phyloP scores from a whole-genome alignment of 164 flowering plant genomes.

The Echeveria elegans region DNA sequence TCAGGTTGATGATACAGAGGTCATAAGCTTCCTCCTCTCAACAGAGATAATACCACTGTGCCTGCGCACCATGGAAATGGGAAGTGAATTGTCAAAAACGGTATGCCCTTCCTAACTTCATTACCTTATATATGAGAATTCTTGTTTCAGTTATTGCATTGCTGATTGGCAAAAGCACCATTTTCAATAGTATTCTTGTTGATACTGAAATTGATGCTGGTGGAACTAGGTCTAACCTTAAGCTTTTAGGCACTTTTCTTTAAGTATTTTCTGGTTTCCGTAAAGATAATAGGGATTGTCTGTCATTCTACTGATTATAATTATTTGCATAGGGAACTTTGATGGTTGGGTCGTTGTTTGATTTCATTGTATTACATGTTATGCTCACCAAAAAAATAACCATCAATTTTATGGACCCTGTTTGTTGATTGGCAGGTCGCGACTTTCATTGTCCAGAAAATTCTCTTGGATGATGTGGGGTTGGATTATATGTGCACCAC shows the following conservation, averaged over 20 bases:
- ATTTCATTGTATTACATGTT: not conserved
- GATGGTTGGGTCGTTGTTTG: not conserved
- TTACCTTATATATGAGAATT: not conserved
- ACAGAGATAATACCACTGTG: slow-evolving; percentile 69
- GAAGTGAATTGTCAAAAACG: slow-evolving; percentile 85
- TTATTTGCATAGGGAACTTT: not conserved
- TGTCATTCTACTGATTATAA: not conserved
- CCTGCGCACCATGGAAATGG: slow-evolving; percentile 91
- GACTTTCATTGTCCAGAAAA: slow-evolving; percentile 85
- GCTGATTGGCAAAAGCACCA: not conserved
- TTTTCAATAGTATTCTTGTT: not conserved
- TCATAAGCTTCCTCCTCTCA: slow-evolving; percentile 75
- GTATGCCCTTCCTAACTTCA: slow-evolving; percentile 32
- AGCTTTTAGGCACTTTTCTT: not conserved
- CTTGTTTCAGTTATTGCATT: not conserved
- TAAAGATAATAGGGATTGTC: not conserved
- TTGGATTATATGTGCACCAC: slow-evolving; percentile 81
- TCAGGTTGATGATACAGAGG: slow-evolving; percentile 89
- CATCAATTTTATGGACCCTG: not conserved
- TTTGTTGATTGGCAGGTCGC: slow-evolving; percentile 56
- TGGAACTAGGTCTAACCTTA: not conserved
- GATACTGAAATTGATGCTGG: not conserved
- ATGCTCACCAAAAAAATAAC: not conserved
- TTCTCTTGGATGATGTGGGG: slow-evolving; percentile 83
- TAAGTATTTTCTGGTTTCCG: not conserved